Evolutionary conservation across 2,329 filamentous ascomycete genomes (phyloP).

Genomic region (Polytolypa hystricis): DNA sequence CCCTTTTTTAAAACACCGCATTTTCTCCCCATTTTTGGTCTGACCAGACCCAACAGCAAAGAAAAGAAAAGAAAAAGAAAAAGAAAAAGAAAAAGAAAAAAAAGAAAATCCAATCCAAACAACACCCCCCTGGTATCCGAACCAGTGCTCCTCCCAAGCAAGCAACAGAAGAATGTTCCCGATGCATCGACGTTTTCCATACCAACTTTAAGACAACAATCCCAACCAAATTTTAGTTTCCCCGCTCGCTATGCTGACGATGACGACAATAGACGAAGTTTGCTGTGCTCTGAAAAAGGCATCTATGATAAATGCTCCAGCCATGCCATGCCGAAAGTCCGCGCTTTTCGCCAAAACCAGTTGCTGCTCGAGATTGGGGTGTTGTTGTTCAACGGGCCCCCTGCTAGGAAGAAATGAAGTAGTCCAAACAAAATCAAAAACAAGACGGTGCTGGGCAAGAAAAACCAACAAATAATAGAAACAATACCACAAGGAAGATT

Average conservation of each 20-base stretch:
- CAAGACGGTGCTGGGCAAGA: neutral
- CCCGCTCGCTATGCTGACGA: conserved; percentile 13
- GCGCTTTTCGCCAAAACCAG: conserved; percentile 6
- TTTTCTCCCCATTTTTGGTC: neutral
- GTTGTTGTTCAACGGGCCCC: too few species aligned
- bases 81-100: conserved; percentile 1
- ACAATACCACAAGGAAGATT: conserved; percentile 1
- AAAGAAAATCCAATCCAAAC: conserved; percentile 5
- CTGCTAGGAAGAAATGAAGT: conserved; percentile 7
- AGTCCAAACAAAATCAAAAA: conserved; percentile 1
- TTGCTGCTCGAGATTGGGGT: too few species aligned
- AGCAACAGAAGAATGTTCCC: neutral
- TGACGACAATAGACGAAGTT: conserved; percentile 6
- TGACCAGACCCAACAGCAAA: conserved; percentile 5
- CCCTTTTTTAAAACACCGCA: too few species aligned
- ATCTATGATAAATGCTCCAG: conserved; percentile 6
- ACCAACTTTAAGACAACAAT: neutral
- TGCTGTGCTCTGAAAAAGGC: conserved; percentile 6
- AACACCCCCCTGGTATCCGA: too few species aligned
- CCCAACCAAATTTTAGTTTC: conserved; percentile 1
- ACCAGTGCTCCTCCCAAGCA: neutral
- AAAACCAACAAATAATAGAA: neutral
- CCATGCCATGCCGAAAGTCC: conserved; percentile 6
- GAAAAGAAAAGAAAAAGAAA: neutral
- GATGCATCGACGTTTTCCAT: neutral